phyloP scores from a whole-genome alignment of 495 filamentous ascomycete species.

The Aspergillus taichungensis region DNA sequence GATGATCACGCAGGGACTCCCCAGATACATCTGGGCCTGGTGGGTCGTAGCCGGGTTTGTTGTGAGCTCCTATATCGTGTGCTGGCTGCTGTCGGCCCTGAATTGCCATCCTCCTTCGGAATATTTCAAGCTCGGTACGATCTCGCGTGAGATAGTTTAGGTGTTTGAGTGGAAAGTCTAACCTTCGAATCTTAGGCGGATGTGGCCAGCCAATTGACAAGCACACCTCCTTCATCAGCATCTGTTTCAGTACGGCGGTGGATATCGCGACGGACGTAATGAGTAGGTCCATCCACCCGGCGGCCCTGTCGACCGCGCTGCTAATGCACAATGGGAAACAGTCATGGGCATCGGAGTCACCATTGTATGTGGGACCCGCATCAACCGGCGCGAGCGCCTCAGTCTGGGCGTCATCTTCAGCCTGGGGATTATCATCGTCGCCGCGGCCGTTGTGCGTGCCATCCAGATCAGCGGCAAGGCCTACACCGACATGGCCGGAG shows the following conservation, averaged over 20 bases:
- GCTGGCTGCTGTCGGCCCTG: slow-evolving; percentile 22
- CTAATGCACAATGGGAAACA: slow-evolving; percentile 2
- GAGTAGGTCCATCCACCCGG: slow-evolving; percentile 8
- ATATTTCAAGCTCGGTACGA: slow-evolving; percentile 31
- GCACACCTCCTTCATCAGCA: slow-evolving; percentile 24
- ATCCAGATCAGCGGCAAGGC: slow-evolving; percentile 18
- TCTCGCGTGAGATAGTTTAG: background rate
- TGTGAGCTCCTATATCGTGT: slow-evolving; percentile 27
- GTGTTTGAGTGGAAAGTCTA: background rate
- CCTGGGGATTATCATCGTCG: slow-evolving; percentile 24
- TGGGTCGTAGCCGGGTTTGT: slow-evolving; percentile 25
- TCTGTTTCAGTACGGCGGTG: slow-evolving; percentile 35
- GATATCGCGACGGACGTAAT: slow-evolving; percentile 34
- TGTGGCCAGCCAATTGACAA: slow-evolving; percentile 13
- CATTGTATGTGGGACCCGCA: slow-evolving; percentile 19
- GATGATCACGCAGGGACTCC: slow-evolving; percentile 30
- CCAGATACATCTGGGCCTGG: slow-evolving; percentile 30
- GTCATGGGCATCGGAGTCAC: slow-evolving; percentile 26
- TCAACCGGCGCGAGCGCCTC: slow-evolving; percentile 22
- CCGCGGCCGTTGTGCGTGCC: slow-evolving; percentile 23
- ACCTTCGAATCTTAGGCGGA: slow-evolving; percentile 1
- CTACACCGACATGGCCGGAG: slow-evolving; percentile 13
- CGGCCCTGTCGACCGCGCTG: background rate
- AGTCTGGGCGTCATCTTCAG: slow-evolving; percentile 23
- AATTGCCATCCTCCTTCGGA: slow-evolving; percentile 31